Evolutionary conservation across 2,329 filamentous ascomycete genomes (phyloP).

Genomic region (Fusarium marasasianum): DNA sequence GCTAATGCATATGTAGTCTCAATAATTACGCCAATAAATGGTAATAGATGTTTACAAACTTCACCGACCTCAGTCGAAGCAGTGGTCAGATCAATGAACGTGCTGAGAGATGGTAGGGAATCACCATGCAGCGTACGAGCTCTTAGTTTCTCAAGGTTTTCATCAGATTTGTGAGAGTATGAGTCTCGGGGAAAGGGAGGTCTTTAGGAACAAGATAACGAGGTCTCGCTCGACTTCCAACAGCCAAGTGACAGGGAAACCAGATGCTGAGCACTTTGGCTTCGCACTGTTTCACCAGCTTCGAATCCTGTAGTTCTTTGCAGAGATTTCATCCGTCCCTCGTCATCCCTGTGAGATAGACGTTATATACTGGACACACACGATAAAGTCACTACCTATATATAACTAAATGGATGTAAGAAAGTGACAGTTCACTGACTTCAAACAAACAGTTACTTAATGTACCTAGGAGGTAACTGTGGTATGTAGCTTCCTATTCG

Average conservation of each 20-base stretch:
- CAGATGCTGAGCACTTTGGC: neutral
- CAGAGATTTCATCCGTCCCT: neutral
- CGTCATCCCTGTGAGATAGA: slow-evolving; percentile 3
- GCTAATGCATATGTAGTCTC: neutral
- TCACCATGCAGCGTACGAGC: slow-evolving; percentile 62
- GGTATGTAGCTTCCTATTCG: slow-evolving; percentile 16
- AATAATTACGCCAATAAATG: neutral
- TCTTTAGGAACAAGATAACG: slow-evolving; percentile 46
- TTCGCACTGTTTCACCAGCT: neutral
- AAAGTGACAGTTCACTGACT: slow-evolving; percentile 12
- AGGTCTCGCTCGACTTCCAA: neutral
- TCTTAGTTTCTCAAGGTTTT: slow-evolving; percentile 57
- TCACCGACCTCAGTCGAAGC: neutral
- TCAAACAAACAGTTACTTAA: slow-evolving; percentile 8
- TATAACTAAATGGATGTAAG: neutral
- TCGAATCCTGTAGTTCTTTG: neutral
- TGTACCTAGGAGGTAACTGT: slow-evolving; percentile 16
- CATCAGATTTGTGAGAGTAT: slow-evolving; percentile 59
- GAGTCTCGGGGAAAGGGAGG: slow-evolving; percentile 65
- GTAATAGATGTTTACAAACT: neutral
- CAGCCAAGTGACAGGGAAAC: neutral
- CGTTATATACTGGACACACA: neutral
- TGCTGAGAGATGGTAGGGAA: slow-evolving; percentile 3
- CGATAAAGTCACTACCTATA: neutral
- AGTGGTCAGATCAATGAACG: neutral